Conservation (phyloP, 495 filamentous ascomycete genomes). For the Talaromyces thailandensis region DNA sequence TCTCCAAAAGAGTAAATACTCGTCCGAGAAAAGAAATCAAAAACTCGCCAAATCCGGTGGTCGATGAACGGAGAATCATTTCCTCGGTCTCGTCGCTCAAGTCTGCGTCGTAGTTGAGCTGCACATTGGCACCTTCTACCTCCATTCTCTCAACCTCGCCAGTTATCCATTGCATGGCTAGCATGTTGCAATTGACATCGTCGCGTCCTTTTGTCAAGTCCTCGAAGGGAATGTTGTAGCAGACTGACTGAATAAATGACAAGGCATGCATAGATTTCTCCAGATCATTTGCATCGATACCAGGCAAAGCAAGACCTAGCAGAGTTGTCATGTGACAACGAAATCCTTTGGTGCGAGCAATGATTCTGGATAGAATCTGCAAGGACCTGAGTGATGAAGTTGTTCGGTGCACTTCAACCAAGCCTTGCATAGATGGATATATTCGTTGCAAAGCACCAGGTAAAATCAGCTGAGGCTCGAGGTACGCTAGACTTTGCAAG, state of each 20-base stretch:
- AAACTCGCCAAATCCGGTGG: constrained; percentile 87
- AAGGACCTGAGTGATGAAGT: constrained; percentile 87
- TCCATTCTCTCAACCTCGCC: constrained; percentile 92
- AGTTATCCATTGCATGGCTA: constrained; percentile 90
- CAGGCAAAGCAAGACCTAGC: constrained; percentile 82
- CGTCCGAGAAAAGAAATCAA: constrained; percentile 81
- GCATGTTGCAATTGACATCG: constrained; percentile 59
- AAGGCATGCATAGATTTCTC: constrained; percentile 92
- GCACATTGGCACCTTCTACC: constrained; percentile 69
- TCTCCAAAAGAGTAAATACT: constrained; percentile 91
- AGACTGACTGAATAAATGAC: constrained; percentile 87
- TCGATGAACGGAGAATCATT: constrained; percentile 90
- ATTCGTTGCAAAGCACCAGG: constrained; percentile 92
- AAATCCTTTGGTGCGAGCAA: constrained; percentile 85
- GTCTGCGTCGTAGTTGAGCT: constrained; percentile 77
- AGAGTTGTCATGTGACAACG: constrained; percentile 91
- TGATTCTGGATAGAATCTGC: constrained; percentile 78
- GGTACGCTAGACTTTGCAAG: constrained; percentile 76
- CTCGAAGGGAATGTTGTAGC: constrained; percentile 88
- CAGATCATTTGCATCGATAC: constrained; percentile 96
- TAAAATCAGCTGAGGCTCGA: constrained; percentile 87
- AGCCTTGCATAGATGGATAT: constrained; percentile 89
- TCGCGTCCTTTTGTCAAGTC: constrained; percentile 65
- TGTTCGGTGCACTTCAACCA: constrained; percentile 95
- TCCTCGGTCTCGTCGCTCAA: constrained; percentile 81